Evolutionary conservation across 2,329 filamentous ascomycete genomes (phyloP).

Genomic region (Aspergillus eucalypticola): DNA sequence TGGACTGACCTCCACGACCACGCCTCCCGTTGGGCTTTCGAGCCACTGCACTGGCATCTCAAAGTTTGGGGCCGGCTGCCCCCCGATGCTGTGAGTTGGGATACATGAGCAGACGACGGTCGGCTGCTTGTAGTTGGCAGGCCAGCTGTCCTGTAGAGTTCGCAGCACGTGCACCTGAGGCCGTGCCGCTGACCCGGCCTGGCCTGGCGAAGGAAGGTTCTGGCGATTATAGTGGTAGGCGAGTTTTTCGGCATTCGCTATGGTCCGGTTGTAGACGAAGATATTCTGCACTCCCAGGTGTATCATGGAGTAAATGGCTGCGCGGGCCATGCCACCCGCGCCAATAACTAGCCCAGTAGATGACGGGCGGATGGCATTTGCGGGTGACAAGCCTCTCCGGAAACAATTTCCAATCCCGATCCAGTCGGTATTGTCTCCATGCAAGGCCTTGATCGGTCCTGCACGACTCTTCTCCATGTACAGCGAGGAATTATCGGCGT

Average conservation of each 20-base stretch:
- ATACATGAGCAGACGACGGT: slow-evolving; percentile 43
- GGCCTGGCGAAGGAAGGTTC: slow-evolving; percentile 25
- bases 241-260: slow-evolving; percentile 37
- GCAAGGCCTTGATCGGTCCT: slow-evolving; percentile 67
- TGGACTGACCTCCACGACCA: slow-evolving; percentile 42
- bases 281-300: slow-evolving; percentile 41
- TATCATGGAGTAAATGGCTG: slow-evolving; percentile 44
- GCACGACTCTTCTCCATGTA: slow-evolving; percentile 61
- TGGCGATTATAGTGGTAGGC: slow-evolving; percentile 40
- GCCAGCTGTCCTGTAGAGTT: slow-evolving; percentile 36
- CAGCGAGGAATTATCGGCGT: slow-evolving; percentile 58
- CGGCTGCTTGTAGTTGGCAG: slow-evolving; percentile 35
- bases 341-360: slow-evolving; percentile 63
- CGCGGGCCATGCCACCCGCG: slow-evolving; percentile 54
- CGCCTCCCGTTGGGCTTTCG: slow-evolving; percentile 41
- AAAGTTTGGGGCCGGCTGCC: slow-evolving; percentile 38
- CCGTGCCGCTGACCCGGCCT: slow-evolving; percentile 17
- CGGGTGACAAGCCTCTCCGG: slow-evolving; percentile 69
- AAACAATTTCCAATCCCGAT: slow-evolving; percentile 75
- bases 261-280: slow-evolving; percentile 41
- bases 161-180: slow-evolving; percentile 31
- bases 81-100: slow-evolving; percentile 39
- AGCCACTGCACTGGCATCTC: slow-evolving; percentile 40
- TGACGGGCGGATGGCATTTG: slow-evolving; percentile 61
- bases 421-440: slow-evolving; percentile 82